Evolutionary conservation across 768 basidiomycete genomes (phyloP), one percentile per base, ranked within the genome.

Genomic region (Xerocomellus dryophilus): DNA sequence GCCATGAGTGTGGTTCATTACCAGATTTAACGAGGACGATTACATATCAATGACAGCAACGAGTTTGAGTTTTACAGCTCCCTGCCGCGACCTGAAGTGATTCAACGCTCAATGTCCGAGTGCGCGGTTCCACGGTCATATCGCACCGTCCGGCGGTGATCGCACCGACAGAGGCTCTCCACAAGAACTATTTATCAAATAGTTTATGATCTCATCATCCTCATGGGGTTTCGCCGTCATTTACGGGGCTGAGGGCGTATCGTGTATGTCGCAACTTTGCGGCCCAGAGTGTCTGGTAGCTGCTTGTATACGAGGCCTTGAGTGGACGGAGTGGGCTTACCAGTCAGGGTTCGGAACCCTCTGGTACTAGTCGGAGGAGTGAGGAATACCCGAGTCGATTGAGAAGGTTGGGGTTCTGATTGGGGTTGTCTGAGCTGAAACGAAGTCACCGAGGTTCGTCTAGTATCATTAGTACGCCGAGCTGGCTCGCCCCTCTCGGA

Each of bases 91-190:
- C 17, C 21, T 15, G 23, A 25, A 27, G 31, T 17, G 7, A 12
- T n/a, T 17, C 31, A 10, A 47, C 21, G 23, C 23, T 54, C 36
- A n/a, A n/a, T n/a, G n/a, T n/a, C n/a, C n/a, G n/a, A n/a, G 23
- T 25, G 47, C 57, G 56, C 55, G 57, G 57, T 43, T 48, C 57
- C 50, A 58, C 57, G 57, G 38, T 59, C 46, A 59, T 59, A 59
- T 59, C 57, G 56, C 56, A 38, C 23, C 7, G 15, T 34, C 21
- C 12, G 25, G 47, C 35, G 43, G 43, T 54, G 31, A 56, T 56
- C 31, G 15, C 32, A 17, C 32, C 32, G 14, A 50, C 29, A 17
- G 18, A 32, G 29, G 29, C 20, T 53, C 51, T 20, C 35, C 34
- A 51, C 35, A n/a, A 32, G 14, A 31, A 31, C n/a, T 18, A 2